Base-by-base conservation (phyloP, 139 green algal genomes). In the Picochlorum costavermella region DNA sequence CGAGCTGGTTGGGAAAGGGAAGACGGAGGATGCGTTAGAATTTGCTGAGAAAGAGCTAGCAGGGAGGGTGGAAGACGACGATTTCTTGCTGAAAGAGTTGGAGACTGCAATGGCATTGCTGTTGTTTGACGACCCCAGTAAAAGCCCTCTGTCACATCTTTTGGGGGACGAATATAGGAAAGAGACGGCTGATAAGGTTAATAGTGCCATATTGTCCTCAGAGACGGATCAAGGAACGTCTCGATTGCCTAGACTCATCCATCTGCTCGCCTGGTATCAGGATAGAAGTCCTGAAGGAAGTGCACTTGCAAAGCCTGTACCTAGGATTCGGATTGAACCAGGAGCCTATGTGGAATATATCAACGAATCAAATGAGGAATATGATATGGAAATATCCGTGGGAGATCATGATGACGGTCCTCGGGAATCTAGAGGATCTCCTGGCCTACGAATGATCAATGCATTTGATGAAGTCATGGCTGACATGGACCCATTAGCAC, bases 51-150 rank as follows among this genome's bases (percentile, higher is more conserved):
- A 97, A 72, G 88, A 91, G 59, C 67, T 98, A 29, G 92, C 92
- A 33, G 90, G 88, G 8, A 73, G 80, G 11, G 88, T 88, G 5
- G 92, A 98, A 76, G 90, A 98, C 60, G 80, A 97, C 60, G 69
- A 78, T 0, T 65, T 63, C 5, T 87, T 96, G 28, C 68, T 98
- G n/a, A 83, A 95, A 40, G 92, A 97, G 56, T 70, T 98, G 36
- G 92, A 98, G 75, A 83, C 86, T 17, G 96, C 92, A 3, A 75
- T 98, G n/a, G 83, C 92, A 1, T 75, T 98, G 61, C 81, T 98
- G 53, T 87, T 93, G 6, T 98, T 98, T 74, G 76, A 94, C 45
- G 86, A 97, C 40, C 50, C 77, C 16, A 67, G 50, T 30, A 53
- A 46, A 37, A 84, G 72, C 60, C 92, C 92, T 0, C 51, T 98